phyloP scores from a whole-genome alignment of 1,139 yeast species.

The Blastobotrys capitulatus region DNA sequence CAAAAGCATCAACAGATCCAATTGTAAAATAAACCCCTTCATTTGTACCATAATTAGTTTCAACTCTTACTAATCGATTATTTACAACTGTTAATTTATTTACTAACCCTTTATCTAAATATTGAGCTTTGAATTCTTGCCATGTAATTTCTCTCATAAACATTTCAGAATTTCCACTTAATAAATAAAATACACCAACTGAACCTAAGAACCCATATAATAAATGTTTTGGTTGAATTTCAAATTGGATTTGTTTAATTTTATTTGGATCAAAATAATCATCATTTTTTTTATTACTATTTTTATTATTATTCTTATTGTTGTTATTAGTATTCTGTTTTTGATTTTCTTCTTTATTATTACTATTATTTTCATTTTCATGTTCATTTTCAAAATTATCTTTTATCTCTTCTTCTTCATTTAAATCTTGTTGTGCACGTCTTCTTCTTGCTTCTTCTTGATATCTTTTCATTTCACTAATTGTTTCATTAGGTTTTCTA shows the following conservation, averaged over 20 bases:
- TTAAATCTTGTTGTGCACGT: conserved; percentile 12
- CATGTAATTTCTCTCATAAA: conserved; percentile 54
- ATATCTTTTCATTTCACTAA: conserved; percentile 15
- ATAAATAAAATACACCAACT: conserved; percentile 21
- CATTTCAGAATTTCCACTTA: conserved; percentile 31
- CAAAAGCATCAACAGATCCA: conserved; percentile 91
- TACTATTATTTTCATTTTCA: conserved; percentile 21
- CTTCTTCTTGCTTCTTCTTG: conserved; percentile 12
- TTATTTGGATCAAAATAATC: conserved; percentile 24
- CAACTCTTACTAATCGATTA: conserved; percentile 60
- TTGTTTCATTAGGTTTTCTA: conserved; percentile 5
- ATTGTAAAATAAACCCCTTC: conserved; percentile 59
- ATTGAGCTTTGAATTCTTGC: conserved; percentile 84
- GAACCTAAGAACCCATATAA: conserved; percentile 26
- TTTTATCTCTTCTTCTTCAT: conserved; percentile 6
- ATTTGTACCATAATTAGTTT: conserved; percentile 15
- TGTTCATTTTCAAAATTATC: conserved; percentile 21
- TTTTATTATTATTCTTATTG: conserved; percentile 15
- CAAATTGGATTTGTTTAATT: conserved; percentile 21
- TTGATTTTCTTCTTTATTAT: conserved; percentile 17
- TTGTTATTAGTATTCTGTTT: conserved; percentile 12
- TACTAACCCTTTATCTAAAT: conserved; percentile 79
- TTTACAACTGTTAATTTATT: conserved; percentile 71
- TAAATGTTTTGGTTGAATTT: conserved; percentile 28
- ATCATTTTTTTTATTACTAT: conserved; percentile 27